Evolutionary conservation across 768 basidiomycete species (phyloP).

Genomic region (Hortiboletus flavorubellus): DNA sequence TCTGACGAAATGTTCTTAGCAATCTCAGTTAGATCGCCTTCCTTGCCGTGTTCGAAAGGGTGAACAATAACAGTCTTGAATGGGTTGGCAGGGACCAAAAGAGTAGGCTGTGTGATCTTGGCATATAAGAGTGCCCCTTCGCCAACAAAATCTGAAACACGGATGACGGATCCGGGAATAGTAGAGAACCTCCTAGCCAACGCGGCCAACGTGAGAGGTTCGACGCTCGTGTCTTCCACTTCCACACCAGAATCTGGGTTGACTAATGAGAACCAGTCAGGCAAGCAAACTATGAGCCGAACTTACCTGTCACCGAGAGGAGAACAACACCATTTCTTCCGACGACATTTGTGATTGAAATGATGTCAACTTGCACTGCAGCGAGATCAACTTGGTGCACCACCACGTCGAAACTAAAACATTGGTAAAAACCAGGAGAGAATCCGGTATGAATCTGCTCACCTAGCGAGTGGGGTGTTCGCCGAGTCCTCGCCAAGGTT

Average conservation of each 20-base stretch:
- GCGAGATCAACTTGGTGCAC: conserved; percentile 21
- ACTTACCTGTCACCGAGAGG: conserved; percentile 22
- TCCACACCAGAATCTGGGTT: conserved; percentile 14
- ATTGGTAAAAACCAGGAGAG: neutral
- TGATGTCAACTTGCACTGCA: conserved; percentile 18
- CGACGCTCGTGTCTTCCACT: conserved; percentile 15
- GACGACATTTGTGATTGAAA: conserved; percentile 23
- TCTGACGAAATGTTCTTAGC: conserved; percentile 23
- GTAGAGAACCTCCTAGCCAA: conserved; percentile 10
- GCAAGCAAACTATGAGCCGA: neutral
- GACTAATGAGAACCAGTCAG: neutral
- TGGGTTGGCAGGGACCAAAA: conserved; percentile 11
- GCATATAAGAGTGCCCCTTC: conserved; percentile 15
- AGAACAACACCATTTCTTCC: conserved; percentile 22
- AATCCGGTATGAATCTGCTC: neutral
- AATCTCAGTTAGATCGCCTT: conserved; percentile 28
- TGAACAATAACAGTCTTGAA: conserved; percentile 28
- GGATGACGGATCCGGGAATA: conserved; percentile 13
- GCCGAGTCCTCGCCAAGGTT: conserved; percentile 5
- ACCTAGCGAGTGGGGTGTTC: conserved; percentile 11
- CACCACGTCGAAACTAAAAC: conserved; percentile 20
- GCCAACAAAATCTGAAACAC: conserved; percentile 6
- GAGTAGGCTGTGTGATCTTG: conserved; percentile 12
- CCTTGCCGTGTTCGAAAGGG: conserved; percentile 24
- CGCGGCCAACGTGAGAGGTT: conserved; percentile 12